A percentile compares a stretch with the other conserved stretches of the same genome.
Evolutionary conservation across 108 stramenopile genomes (phyloP).

Genomic region (Nitzschia palea): DNA sequence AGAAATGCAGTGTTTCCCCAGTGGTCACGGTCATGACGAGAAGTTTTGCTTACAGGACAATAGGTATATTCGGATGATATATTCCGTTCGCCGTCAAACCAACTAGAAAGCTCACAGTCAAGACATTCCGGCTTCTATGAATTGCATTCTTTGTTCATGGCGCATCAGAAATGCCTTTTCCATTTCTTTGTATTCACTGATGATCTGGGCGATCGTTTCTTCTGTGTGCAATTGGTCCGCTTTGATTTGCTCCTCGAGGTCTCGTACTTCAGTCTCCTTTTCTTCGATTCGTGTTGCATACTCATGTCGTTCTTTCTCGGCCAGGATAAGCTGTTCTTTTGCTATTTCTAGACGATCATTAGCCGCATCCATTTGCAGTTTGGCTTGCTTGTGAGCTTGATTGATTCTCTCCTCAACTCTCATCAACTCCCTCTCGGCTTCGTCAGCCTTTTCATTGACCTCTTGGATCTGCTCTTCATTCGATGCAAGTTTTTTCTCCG

Average conservation of each 20-base stretch:
- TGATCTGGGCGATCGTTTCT: conserved; percentile 28
- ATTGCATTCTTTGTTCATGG: conserved; percentile 35
- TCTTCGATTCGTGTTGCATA: conserved; percentile 73
- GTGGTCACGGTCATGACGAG: no score
- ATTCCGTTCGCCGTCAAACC: no score
- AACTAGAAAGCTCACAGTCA: no score
- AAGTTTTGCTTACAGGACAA: no score
- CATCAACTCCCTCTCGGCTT: conserved; percentile 26
- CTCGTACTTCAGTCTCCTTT: conserved; percentile 64
- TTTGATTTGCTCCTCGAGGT: conserved; percentile 56
- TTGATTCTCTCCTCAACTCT: conserved; percentile 47
- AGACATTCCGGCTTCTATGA: conserved; percentile 24
- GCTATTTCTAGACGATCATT: conserved; percentile 53
- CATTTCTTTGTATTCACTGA: conserved; percentile 40
- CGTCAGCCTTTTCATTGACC: conserved; percentile 31
- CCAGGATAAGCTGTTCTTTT: conserved; percentile 52
- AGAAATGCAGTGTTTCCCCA: no score
- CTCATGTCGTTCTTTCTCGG: conserved; percentile 79
- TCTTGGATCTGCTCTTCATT: conserved; percentile 39
- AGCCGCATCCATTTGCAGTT: conserved; percentile 52
- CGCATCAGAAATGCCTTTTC: conserved; percentile 37
- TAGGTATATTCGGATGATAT: no score
- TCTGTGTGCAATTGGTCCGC: conserved; percentile 46
- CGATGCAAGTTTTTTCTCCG: conserved; percentile 39
- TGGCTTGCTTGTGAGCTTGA: conserved; percentile 46